Evolutionary conservation across 305 asterid species (phyloP).

Genomic region (Stenogyne calaminthoides): DNA sequence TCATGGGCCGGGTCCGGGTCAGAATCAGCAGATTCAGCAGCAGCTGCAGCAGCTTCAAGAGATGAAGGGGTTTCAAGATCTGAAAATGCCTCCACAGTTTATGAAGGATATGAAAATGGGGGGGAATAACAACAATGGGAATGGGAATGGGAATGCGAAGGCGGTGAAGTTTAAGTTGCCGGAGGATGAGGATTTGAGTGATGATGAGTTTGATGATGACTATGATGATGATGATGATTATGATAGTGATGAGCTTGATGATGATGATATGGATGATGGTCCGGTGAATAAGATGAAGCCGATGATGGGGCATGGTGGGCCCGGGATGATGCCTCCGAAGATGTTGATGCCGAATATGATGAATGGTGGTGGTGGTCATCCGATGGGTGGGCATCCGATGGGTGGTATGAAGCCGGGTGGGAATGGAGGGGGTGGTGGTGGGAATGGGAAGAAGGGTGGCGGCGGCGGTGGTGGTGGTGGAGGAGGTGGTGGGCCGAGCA

Average conservation of each 20-base stretch:
- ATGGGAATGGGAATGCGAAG: constrained; percentile 52
- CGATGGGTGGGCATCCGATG: too few species aligned
- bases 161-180: constrained; percentile 52
- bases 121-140: constrained; percentile 30
- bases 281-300: constrained; percentile 38
- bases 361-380: constrained; percentile 41
- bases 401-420: constrained; percentile 34
- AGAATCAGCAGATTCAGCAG: constrained; percentile 26
- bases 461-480: too few species aligned
- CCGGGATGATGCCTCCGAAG: constrained; percentile 39
- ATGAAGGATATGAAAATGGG: constrained; percentile 50
- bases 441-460: constrained; percentile 11
- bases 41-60: constrained; percentile 60
- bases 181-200: constrained; percentile 47
- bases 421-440: constrained; percentile 22
- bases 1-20: constrained; percentile 35
- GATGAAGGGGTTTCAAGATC: constrained; percentile 70
- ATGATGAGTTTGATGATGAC: constrained; percentile 46
- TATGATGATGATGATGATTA: constrained; percentile 43
- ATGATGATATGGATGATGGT: constrained; percentile 39
- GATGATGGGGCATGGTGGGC: constrained; percentile 32
- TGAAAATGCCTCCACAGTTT: constrained; percentile 61
- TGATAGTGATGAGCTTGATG: constrained; percentile 49
- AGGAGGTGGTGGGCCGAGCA: constrained; percentile 24
- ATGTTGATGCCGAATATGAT: constrained; percentile 41